Conservation (phyloP, 2,329 filamentous ascomycete genomes). For the Cordyceps cateniannulata region DNA sequence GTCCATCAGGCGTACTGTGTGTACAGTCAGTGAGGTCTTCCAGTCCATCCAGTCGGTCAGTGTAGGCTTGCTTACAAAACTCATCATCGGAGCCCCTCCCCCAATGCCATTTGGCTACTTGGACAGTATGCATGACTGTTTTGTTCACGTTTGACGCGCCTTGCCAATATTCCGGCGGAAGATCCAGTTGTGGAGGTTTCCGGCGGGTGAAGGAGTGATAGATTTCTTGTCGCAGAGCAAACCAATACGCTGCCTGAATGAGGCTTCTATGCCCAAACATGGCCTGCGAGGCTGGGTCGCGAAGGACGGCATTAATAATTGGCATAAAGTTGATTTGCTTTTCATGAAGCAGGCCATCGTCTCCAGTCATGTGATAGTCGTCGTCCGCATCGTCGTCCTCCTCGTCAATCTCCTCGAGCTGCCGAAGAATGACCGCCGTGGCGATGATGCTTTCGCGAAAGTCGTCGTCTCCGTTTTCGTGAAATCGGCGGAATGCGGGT, state of each 20-base stretch:
- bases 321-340: conserved; percentile 33
- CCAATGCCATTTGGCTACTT: conserved; percentile 36
- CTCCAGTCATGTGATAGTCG: conserved; percentile 1
- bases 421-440: conserved; percentile 33
- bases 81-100: conserved; percentile 29
- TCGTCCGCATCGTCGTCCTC: conserved; percentile 23
- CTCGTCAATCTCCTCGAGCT: conserved; percentile 35
- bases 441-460: conserved; percentile 34
- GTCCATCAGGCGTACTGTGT: conserved; percentile 27
- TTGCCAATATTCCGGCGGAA: conserved; percentile 28
- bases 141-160: conserved; percentile 32
- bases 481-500: conserved; percentile 31
- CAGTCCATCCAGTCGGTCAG: not conserved
- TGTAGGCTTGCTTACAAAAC: conserved; percentile 26
- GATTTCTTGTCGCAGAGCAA: conserved; percentile 34
- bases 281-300: conserved; percentile 30
- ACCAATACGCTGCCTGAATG: conserved; percentile 35
- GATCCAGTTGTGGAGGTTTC: conserved; percentile 31
- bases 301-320: conserved; percentile 33
- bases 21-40: not conserved
- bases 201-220: conserved; percentile 34
- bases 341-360: conserved; percentile 11
- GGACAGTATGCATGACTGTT: conserved; percentile 35
- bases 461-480: conserved; percentile 30
- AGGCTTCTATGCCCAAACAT: conserved; percentile 30